These are phyloP conservation scores for Tricholomella constricta DNA, from an alignment of 768 basidiomycete genomes.

Conservation along the genomic window DNA sequence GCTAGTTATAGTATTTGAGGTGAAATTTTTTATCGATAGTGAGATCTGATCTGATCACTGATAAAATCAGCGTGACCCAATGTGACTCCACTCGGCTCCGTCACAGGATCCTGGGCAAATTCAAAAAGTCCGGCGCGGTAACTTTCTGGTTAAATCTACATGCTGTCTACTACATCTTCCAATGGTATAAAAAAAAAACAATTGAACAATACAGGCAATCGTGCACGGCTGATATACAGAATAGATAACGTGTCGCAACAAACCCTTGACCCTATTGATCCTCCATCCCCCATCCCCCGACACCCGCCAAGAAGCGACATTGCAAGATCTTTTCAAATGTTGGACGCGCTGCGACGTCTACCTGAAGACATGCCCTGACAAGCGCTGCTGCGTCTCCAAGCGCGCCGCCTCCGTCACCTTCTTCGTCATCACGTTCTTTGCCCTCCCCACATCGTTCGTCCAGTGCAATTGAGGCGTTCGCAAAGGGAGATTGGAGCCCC, in stretches of 20 bases:
- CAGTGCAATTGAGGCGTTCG: conserved; percentile 72
- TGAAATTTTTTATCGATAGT: conserved; percentile 62
- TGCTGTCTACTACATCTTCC: conserved; percentile 2
- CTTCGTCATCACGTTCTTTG: conserved; percentile 72
- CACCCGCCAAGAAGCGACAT: conserved; percentile 79
- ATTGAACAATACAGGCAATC: conserved; percentile 2
- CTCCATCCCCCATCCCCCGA: conserved; percentile 67
- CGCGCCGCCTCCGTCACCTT: conserved; percentile 80
- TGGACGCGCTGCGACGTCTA: conserved; percentile 78
- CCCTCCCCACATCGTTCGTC: conserved; percentile 81
- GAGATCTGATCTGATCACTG: conserved; percentile 58
- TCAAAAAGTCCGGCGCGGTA: neutral
- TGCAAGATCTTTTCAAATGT: conserved; percentile 82
- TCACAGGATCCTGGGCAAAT: neutral
- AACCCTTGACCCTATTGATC: conserved; percentile 21
- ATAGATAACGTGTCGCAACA: conserved; percentile 5
- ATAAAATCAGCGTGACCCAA: conserved; percentile 43
- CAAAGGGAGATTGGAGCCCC: conserved; percentile 74
- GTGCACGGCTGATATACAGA: conserved; percentile 10
- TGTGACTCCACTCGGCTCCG: conserved; percentile 43
- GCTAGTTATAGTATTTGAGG: conserved; percentile 59
- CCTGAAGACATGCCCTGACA: conserved; percentile 80
- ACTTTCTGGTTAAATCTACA: conserved; percentile 12
- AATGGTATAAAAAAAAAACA: neutral
- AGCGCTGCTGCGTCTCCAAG: conserved; percentile 85